Percentiles rank a stretch among this genome's conserved stretches.
Evolutionary conservation across 441 rosid genomes (phyloP).

Genomic region (Adansonia rubrostipa): DNA sequence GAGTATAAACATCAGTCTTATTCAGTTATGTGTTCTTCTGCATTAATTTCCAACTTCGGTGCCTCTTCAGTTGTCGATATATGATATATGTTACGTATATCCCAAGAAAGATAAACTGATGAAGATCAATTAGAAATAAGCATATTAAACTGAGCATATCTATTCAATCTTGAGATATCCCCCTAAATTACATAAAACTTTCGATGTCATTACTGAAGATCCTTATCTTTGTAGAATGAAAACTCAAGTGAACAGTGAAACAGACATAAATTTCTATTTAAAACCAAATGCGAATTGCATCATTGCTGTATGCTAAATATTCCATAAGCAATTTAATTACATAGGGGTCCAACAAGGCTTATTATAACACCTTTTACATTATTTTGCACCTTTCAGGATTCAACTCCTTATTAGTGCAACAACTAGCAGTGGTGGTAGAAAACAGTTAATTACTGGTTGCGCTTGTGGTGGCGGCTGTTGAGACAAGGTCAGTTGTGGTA

Average conservation of each 20-base stretch:
- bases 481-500: not conserved
- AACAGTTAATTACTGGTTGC: not conserved
- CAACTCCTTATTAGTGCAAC: not conserved
- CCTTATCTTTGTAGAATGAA: too few species aligned
- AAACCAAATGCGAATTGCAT: not conserved
- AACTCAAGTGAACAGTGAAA: not conserved
- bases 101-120: not conserved
- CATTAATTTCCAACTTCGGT: not conserved
- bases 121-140: not conserved
- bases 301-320: not conserved
- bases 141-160: not conserved
- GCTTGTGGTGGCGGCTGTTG: not conserved
- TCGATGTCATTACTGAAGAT: too few species aligned
- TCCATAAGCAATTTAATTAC: not conserved
- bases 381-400: conserved; percentile 22
- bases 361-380: conserved; percentile 11
- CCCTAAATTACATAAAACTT: not conserved
- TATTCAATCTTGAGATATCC: not conserved
- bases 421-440: conserved; percentile 6
- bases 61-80: not conserved
- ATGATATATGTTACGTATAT: not conserved
- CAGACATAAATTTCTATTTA: not conserved
- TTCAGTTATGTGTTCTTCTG: not conserved
- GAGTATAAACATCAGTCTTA: not conserved
- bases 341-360: not conserved